phyloP scores from a whole-genome alignment of 2,329 filamentous ascomycete species.

The Diplodia corticola region DNA sequence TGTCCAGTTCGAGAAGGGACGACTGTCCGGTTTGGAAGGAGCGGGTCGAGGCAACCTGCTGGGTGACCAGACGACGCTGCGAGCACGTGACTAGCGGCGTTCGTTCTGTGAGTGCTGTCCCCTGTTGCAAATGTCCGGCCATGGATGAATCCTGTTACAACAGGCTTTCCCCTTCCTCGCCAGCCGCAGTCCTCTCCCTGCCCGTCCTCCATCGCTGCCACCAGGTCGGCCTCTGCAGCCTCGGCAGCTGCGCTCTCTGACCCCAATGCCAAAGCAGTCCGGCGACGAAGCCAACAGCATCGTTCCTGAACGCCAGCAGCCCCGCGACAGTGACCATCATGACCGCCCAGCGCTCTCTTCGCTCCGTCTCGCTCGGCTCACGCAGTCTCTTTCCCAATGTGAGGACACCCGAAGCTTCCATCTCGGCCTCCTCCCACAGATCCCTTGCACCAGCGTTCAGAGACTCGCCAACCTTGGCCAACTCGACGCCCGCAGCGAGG shows the following conservation, averaged over 20 bases:
- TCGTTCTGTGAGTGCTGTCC: not conserved
- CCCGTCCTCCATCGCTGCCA: conserved; percentile 1
- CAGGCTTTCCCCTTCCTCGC: conserved; percentile 4
- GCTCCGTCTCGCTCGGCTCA: conserved; percentile 65
- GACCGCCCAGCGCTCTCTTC: conserved; percentile 76
- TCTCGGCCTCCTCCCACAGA: conserved; percentile 48
- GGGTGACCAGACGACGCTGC: not conserved
- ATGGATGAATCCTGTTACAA: not conserved
- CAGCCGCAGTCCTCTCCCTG: not conserved
- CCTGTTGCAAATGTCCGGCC: not conserved
- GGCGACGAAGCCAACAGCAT: conserved; percentile 80
- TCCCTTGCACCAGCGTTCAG: conserved; percentile 72
- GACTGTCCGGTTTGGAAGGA: no score
- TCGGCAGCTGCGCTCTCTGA: conserved; percentile 43
- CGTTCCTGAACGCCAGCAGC: conserved; percentile 84
- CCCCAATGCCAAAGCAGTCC: conserved; percentile 78
- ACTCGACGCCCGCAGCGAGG: conserved; percentile 81
- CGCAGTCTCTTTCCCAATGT: conserved; percentile 47
- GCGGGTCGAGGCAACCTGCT: no score
- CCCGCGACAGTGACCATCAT: conserved; percentile 87
- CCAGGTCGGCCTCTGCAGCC: not conserved
- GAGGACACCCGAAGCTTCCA: conserved; percentile 24
- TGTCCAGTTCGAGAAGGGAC: not conserved
- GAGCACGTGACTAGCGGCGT: not conserved
- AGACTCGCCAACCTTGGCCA: conserved; percentile 81